Conservation (phyloP, 1,284 basidiomycete genomes). For the Trichosporon sp. region DNA sequence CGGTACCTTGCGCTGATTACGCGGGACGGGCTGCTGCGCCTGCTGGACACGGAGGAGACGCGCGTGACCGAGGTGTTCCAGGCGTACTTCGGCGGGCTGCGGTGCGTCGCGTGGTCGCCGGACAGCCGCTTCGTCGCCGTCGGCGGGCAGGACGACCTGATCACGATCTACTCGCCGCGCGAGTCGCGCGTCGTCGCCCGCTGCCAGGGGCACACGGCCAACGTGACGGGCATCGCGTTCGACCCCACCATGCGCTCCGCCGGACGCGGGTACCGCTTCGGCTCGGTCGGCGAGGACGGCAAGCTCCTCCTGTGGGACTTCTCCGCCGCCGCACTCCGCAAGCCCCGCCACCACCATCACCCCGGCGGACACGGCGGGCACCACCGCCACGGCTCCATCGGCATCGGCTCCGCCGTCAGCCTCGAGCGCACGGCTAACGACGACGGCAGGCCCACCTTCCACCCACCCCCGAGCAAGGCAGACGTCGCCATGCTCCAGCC, state of each 20-base stretch:
- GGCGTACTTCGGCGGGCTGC: slow-evolving; percentile 85
- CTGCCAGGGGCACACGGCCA: slow-evolving; percentile 94
- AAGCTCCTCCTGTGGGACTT: slow-evolving; percentile 94
- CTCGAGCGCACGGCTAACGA: slow-evolving; percentile 56
- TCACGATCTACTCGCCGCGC: slow-evolving; percentile 87
- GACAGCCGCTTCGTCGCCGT: slow-evolving; percentile 89
- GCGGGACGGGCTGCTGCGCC: slow-evolving; percentile 80
- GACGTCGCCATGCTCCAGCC: slow-evolving; percentile 89
- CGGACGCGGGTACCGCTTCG: slow-evolving; percentile 82
- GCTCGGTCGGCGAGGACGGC: slow-evolving; percentile 89
- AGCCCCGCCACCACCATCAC: slow-evolving; percentile 47
- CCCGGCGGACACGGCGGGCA: slow-evolving; percentile 7
- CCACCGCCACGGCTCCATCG: slow-evolving; percentile 19
- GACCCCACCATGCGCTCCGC: slow-evolving; percentile 74
- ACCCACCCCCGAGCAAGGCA: slow-evolving; percentile 78
- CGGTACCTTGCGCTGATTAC: slow-evolving; percentile 78
- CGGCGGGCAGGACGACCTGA: slow-evolving; percentile 87
- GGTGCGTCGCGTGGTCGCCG: slow-evolving; percentile 82
- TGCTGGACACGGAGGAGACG: slow-evolving; percentile 79
- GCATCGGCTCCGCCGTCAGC: slow-evolving; percentile 51
- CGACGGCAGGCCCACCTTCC: slow-evolving; percentile 58
- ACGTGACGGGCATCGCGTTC: slow-evolving; percentile 83
- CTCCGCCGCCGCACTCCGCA: slow-evolving; percentile 55
- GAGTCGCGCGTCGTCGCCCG: slow-evolving; percentile 90
- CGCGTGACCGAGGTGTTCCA: slow-evolving; percentile 82